Evolutionary conservation across 2,329 filamentous ascomycete genomes (phyloP).

Genomic region (Botrytis porri): DNA sequence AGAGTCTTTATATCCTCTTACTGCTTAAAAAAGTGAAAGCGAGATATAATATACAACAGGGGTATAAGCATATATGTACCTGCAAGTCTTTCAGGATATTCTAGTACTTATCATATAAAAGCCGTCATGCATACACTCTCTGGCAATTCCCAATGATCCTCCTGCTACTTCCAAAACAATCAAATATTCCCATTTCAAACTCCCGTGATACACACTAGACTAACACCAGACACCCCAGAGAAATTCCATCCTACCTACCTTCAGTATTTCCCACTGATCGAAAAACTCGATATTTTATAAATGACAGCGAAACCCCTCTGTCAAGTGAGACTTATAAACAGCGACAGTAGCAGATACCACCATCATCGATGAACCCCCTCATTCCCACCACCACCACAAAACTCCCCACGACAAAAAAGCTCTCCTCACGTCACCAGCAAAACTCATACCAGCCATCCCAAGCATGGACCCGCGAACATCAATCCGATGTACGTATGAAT

Average conservation of each 20-base stretch:
- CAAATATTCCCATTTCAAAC: neutral
- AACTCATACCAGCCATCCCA: too few relatives aligned
- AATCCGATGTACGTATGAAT: too few relatives aligned
- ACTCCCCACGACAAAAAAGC: neutral
- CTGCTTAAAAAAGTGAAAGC: neutral
- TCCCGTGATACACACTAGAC: neutral
- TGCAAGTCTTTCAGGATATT: neutral
- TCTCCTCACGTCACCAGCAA: neutral
- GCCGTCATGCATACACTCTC: too few relatives aligned
- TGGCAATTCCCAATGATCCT: neutral
- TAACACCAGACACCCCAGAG: rapidly evolving
- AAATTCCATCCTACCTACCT: neutral
- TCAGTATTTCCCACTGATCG: neutral
- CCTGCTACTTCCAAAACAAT: neutral
- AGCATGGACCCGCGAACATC: too few relatives aligned
- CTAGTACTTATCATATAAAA: neutral
- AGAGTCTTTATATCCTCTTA: neutral
- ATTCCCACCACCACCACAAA: neutral
- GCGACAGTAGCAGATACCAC: neutral
- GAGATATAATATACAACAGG: neutral
- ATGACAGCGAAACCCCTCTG: neutral
- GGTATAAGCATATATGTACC: neutral
- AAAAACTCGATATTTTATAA: rapidly evolving
- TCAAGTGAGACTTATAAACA: neutral
- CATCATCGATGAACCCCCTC: neutral